These are phyloP conservation scores for Penicillium crystallinum DNA, from an alignment of 495 filamentous ascomycete genomes.

Conservation along the genomic window DNA sequence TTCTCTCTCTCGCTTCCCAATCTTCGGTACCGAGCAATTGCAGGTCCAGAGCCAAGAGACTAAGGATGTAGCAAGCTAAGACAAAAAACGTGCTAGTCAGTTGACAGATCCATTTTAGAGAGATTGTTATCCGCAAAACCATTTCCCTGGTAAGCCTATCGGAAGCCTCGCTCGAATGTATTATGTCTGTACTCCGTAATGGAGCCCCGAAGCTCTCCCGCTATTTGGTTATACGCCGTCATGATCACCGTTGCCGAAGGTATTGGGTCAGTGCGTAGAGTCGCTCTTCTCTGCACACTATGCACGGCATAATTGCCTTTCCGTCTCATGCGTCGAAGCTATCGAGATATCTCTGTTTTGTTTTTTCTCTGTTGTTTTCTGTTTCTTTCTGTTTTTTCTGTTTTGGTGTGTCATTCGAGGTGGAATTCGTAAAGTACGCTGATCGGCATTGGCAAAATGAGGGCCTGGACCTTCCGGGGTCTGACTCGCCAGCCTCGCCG, in stretches of 20 bases:
- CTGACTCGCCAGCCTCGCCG: conserved; percentile 12
- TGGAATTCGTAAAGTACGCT: conserved; percentile 2
- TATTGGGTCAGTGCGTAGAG: conserved; percentile 23
- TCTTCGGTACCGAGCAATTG: conserved; percentile 16
- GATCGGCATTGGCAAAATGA: conserved; percentile 2
- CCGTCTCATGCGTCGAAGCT: conserved; percentile 14
- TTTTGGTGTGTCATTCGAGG: too few species aligned
- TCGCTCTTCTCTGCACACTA: conserved; percentile 15
- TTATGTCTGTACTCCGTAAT: not conserved
- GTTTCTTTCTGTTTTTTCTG: not conserved
- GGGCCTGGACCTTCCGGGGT: not conserved
- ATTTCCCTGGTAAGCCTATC: conserved; percentile 14
- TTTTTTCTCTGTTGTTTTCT: too few species aligned
- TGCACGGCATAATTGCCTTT: conserved; percentile 28
- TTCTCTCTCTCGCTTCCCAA: conserved; percentile 11
- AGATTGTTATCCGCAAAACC: not conserved
- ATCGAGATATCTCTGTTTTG: too few species aligned
- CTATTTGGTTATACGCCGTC: not conserved
- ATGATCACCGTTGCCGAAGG: conserved; percentile 20
- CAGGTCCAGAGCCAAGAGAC: not conserved
- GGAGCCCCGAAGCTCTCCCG: conserved; percentile 5
- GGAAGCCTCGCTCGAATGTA: conserved; percentile 2
- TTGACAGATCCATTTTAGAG: conserved; percentile 8
- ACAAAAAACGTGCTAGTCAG: conserved; percentile 4
- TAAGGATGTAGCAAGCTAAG: not conserved